A percentile compares a stretch with the other conserved stretches of the same genome.
Conservation (phyloP, 768 basidiomycete species). For the Lentinus tigrinus region DNA sequence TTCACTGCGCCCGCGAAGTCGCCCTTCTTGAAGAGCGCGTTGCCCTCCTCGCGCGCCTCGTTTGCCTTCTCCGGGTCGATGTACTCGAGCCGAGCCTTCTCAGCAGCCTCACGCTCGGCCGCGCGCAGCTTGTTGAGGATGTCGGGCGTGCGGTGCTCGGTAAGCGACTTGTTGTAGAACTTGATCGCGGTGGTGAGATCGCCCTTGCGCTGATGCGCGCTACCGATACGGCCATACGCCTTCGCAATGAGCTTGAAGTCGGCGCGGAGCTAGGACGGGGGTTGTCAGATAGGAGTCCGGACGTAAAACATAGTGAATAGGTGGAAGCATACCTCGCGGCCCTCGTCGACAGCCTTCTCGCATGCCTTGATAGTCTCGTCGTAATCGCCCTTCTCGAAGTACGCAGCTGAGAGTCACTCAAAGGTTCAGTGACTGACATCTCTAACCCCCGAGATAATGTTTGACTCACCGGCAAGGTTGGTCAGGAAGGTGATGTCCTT, state of each 20-base stretch:
- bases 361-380: slow-evolving; percentile 89
- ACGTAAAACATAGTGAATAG: background rate
- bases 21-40: slow-evolving; percentile 85
- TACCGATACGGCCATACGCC: slow-evolving; percentile 87
- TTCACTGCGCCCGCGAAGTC: slow-evolving; percentile 92
- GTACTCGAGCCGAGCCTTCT: slow-evolving; percentile 80
- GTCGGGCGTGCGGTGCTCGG: slow-evolving; percentile 95
- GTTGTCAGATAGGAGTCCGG: background rate
- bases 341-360: slow-evolving; percentile 96
- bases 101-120: slow-evolving; percentile 73
- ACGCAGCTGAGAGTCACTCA: slow-evolving; percentile 58
- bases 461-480: slow-evolving; percentile 72
- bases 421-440: background rate
- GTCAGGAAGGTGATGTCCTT: slow-evolving; percentile 94
- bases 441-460: background rate
- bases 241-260: slow-evolving; percentile 97
- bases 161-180: slow-evolving; percentile 89
- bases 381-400: slow-evolving; percentile 92
- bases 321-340: slow-evolving; percentile 57
- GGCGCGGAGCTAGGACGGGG: slow-evolving; percentile 59
- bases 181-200: slow-evolving; percentile 81
- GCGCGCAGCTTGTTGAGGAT: slow-evolving; percentile 88
- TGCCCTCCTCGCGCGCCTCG: slow-evolving; percentile 87
- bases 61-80: slow-evolving; percentile 84
- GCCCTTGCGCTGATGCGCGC: slow-evolving; percentile 77